phyloP scores from a whole-genome alignment of 2,329 filamentous ascomycete genomes.

The Trichoderma atroviride region DNA sequence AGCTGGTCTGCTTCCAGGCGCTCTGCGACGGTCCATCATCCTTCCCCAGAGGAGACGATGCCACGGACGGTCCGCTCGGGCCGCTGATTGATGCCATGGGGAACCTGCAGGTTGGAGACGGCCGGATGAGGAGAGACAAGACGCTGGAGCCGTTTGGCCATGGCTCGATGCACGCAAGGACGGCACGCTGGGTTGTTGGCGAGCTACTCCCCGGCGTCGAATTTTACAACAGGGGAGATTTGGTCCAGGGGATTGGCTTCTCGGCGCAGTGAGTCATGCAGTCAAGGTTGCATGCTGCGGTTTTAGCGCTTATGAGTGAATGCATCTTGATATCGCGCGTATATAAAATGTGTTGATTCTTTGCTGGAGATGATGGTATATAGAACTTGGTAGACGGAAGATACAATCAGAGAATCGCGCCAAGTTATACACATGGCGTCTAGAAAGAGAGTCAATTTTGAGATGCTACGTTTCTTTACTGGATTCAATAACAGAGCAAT shows the following conservation, averaged over 20 bases:
- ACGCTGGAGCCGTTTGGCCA: constrained; percentile 56
- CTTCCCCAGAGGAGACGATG: constrained; percentile 42
- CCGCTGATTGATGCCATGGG: constrained; percentile 37
- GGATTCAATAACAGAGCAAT: neutral
- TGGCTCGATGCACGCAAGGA: constrained; percentile 59
- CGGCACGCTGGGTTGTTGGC: constrained; percentile 62
- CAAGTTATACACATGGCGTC: neutral
- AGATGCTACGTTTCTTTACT: neutral
- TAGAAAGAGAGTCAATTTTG: neutral
- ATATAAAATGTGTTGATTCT: neutral
- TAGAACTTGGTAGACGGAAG: neutral
- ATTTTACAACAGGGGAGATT: constrained; percentile 55
- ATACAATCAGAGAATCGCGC: neutral
- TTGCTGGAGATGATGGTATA: neutral
- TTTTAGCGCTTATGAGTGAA: constrained; percentile 1
- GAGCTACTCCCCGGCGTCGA: constrained; percentile 52
- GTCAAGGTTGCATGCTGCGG: neutral
- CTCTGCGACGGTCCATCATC: constrained; percentile 56
- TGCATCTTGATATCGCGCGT: neutral
- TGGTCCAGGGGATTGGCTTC: constrained; percentile 52
- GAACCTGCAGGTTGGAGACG: constrained; percentile 34
- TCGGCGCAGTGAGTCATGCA: constrained; percentile 24
- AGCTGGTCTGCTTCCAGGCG: constrained; percentile 62
- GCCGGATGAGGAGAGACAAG: constrained; percentile 47
- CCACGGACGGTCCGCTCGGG: constrained; percentile 26